Base-by-base conservation (phyloP, 345 rosid species). In the Citrus maxima region DNA sequence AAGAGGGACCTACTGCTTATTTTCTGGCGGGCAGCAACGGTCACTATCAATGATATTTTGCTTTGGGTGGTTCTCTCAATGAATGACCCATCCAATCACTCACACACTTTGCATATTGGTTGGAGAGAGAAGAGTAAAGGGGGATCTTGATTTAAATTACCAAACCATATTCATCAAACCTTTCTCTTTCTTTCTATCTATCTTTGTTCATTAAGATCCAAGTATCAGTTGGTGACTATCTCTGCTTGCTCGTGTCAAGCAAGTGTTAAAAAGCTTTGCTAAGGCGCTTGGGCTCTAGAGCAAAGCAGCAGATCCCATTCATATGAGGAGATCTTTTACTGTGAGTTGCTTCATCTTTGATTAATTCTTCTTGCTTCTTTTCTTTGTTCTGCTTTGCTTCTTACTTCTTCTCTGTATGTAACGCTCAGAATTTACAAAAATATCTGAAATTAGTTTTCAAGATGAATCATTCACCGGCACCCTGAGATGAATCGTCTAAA, bases 261-360 rank as follows among this genome's bases (percentile, higher is more conserved):
- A 60, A 74, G 73, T 54, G 28, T 73, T 73, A 75, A 16, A 78
- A 24, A 19, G 63, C 30, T 63, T 56, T 62, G n/a, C 64, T 70
- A 34, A 14, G 68, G 76, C 63, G 72, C 65, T 80, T 84, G 72
- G 73, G 82, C 77, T 84, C 74, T 56, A 83, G 75, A 80, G 81
- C 78, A 78, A 82, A 66, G 82, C 80, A 46, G 81, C 87, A 80
- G 92, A 90, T 90, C 91, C 78, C 88, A 81, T 82, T 90, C 95
- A 84, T 89, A 95, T 93, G 98, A 93, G 84, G 99, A 91, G 81
- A 89, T 88, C 89, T 85, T 88, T 88, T 82, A 80, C 83, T 88
- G 98, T 92, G 82, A 91, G 95, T 88, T 68, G 19, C n/a, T 71
- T 28, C 27, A 28, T 63, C 51, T 70, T 78, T 60, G 49, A 24